phyloP scores from a whole-genome alignment of 1,284 basidiomycete species.

The Cystobasidium sp. region DNA sequence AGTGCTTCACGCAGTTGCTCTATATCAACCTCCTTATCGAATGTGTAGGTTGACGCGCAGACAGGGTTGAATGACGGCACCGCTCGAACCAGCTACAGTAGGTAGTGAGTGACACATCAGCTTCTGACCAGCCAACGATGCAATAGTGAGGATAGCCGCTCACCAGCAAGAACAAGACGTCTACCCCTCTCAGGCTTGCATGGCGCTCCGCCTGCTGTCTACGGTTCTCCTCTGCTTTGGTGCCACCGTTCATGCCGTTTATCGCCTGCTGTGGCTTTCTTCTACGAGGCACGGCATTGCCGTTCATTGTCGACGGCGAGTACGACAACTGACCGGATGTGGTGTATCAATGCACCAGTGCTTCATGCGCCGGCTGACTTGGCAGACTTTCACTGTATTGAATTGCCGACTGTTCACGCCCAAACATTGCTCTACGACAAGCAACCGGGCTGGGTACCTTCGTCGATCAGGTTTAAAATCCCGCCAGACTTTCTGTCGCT shows the following conservation, averaged over 20 bases:
- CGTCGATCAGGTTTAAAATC: no score
- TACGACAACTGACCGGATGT: no score
- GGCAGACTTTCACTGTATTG: no score
- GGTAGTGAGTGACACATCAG: neutral
- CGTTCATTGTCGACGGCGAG: no score
- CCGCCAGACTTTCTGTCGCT: no score
- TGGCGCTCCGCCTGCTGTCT: neutral
- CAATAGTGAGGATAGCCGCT: neutral
- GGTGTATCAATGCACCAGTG: no score
- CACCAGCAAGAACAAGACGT: slow-evolving; percentile 32
- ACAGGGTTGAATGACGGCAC: slow-evolving; percentile 53
- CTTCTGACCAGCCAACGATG: neutral
- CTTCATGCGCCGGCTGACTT: no score
- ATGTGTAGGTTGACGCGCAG: slow-evolving; percentile 53
- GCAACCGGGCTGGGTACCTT: no score
- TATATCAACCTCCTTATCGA: slow-evolving; percentile 47
- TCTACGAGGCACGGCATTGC: no score
- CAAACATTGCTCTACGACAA: no score
- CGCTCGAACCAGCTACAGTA: slow-evolving; percentile 45
- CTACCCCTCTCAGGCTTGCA: slow-evolving; percentile 29
- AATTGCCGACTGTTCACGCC: no score
- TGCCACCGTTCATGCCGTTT: neutral
- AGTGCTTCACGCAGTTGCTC: slow-evolving; percentile 47
- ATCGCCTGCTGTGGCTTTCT: neutral
- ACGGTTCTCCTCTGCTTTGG: no score